Base-by-base conservation (phyloP, 1,284 basidiomycete species). In the Flammula alnicola region DNA sequence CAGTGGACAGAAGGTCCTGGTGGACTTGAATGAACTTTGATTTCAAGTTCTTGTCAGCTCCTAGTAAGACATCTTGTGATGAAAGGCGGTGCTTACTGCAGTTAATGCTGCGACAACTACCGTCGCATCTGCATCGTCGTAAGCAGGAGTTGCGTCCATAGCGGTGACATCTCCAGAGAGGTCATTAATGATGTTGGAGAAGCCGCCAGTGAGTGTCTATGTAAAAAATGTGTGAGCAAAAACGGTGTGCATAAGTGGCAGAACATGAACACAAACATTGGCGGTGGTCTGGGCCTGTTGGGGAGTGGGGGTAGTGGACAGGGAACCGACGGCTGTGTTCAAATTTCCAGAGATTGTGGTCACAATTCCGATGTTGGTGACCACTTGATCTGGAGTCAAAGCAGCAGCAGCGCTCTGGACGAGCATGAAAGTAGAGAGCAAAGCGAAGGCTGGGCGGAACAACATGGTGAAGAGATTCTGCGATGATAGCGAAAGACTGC, bases 391-490 rank as follows among this genome's bases (percentile, higher is more conserved):
- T 4, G 45, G 25, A 22, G 45, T 47, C 35, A 39, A 31, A 11
- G 26, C 36, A 23, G 45, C 36, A 16, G 30, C 20, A n/a, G 37
- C 45, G 23, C 25, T 23, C 19, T 47, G 45, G 31, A 26, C 37
- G 11, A 47, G 29, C 5, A 39, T 12, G 36, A 32, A 4, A 22
- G 20, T 14, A 9, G 37, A 38, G 10, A 47, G 17, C n/a, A 38
- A n/a, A 20, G 25, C n/a, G 23, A 17, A 22, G 19, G 33, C 14
- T 10, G 29, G 23, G 9, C 23, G 17, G 32, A 45, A 36, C 8
- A 45, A n/a, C 43, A 45, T 45, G 9, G 17, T 32, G 30, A 9
- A 16, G 12, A 16, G 9, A 3, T 12, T 4, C 30, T 32, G 30
- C 5, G 30, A 3, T 9, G 30, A 32, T 12, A 32, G 30, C 30